Conservation (phyloP, 2,329 filamentous ascomycete species). For the Penicillium crustosum region DNA sequence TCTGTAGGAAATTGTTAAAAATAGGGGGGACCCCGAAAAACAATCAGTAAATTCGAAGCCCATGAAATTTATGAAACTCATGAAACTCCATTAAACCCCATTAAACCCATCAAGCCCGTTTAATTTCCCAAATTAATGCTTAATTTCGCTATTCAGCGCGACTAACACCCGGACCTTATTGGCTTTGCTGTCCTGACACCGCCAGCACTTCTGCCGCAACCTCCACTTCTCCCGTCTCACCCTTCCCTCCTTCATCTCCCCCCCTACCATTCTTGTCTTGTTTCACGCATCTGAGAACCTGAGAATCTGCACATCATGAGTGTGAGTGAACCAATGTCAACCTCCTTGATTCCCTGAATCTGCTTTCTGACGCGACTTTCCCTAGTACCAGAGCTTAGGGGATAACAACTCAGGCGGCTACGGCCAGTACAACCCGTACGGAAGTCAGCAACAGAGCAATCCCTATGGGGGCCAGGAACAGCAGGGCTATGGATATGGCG, state of each 20-base stretch:
- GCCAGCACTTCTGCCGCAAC: constrained; percentile 20
- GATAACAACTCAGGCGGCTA: constrained; percentile 44
- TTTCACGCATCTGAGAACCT: background rate
- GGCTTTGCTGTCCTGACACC: constrained; percentile 15
- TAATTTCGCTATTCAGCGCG: constrained; percentile 4
- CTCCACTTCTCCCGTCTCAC: constrained; percentile 27
- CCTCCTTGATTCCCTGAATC: background rate
- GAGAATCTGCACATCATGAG: constrained; percentile 45
- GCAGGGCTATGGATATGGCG: constrained; percentile 26
- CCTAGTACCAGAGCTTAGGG: constrained; percentile 32
- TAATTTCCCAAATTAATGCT: constrained; percentile 2
- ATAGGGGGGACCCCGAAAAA: background rate
- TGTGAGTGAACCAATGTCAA: constrained; percentile 45
- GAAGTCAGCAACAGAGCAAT: constrained; percentile 32
- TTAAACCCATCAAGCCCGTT: background rate
- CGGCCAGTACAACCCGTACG: constrained; percentile 58
- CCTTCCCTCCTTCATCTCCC: constrained; percentile 17
- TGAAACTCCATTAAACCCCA: background rate
- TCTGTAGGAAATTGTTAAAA: background rate
- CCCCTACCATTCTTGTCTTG: background rate
- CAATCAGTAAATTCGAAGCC: background rate
- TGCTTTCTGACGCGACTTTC: constrained; percentile 14
- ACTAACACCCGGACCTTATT: constrained; percentile 10
- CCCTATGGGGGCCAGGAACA: constrained; percentile 32
- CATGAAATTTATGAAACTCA: background rate